Evolutionary conservation across 1,284 basidiomycete genomes (phyloP).

Genomic region (Apiotrichum montevideense): DNA sequence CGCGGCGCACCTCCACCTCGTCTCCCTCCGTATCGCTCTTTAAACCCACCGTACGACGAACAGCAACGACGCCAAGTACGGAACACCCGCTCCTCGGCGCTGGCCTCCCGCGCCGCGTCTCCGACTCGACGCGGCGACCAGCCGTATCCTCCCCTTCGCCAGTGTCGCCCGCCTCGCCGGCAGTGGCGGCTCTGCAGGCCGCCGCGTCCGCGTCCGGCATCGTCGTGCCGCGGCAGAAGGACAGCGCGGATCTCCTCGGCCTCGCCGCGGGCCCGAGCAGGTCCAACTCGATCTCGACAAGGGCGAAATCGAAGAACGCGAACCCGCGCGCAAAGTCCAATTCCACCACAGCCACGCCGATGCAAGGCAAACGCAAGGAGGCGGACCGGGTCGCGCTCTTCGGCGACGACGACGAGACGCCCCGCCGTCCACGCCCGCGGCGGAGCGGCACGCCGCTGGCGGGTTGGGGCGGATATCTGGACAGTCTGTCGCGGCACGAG

Average conservation of each 20-base stretch:
- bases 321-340: no score
- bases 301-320: no score
- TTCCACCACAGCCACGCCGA: neutral
- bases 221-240: neutral
- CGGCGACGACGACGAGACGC: conserved; percentile 1
- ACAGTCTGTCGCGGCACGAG: conserved; percentile 31
- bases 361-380: neutral
- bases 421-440: neutral
- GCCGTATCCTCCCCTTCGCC: neutral
- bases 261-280: conserved; percentile 10
- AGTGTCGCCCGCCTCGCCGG: neutral
- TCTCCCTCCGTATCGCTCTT: no score
- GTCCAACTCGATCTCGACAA: no score
- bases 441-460: neutral
- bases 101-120: neutral
- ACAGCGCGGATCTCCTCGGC: conserved; percentile 25
- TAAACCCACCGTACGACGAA: neutral
- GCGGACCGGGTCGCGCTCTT: neutral
- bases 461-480: conserved; percentile 15
- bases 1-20: no score
- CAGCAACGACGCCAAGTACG: neutral
- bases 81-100: neutral
- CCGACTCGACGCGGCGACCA: neutral
- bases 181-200: conserved; percentile 1
- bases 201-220: neutral